These are phyloP conservation scores for Meyerozyma elateridarum DNA, from an alignment of 1,139 yeast species.

Conservation along the genomic window DNA sequence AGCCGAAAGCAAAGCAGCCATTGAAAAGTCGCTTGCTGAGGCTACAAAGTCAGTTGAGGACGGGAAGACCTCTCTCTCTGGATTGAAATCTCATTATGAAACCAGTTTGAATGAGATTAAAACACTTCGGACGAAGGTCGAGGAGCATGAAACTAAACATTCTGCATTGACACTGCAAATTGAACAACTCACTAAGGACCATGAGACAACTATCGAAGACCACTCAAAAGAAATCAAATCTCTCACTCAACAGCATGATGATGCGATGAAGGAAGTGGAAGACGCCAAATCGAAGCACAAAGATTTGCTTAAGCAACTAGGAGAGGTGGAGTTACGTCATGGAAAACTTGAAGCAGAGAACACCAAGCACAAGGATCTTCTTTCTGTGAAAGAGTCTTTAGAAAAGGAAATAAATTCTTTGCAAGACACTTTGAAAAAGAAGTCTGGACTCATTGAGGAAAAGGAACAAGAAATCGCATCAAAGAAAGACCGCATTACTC, in stretches of 20 bases:
- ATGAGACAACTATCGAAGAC: constrained; percentile 4
- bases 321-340: constrained; percentile 20
- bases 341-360: constrained; percentile 18
- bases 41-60: constrained; percentile 3
- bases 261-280: constrained; percentile 11
- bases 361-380: constrained; percentile 8
- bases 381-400: constrained; percentile 10
- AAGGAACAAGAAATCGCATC: constrained; percentile 10
- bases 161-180: constrained; percentile 5
- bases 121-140: neutral
- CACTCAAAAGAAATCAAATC: constrained; percentile 6
- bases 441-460: constrained; percentile 12
- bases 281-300: constrained; percentile 16
- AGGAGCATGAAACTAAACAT: constrained; percentile 1
- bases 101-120: neutral
- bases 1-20: constrained; percentile 12
- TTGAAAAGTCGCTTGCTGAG: constrained; percentile 10
- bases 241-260: constrained; percentile 8
- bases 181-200: constrained; percentile 5
- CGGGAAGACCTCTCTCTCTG: constrained; percentile 1
- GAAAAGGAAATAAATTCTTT: constrained; percentile 11
- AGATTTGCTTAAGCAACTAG: constrained; percentile 27
- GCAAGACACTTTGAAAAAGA: constrained; percentile 11
- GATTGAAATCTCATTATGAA: neutral
- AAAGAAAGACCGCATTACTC: constrained; percentile 8